These are phyloP conservation scores for Venturia pyrina DNA, from an alignment of 2,329 filamentous ascomycete species.

Conservation along the genomic window DNA sequence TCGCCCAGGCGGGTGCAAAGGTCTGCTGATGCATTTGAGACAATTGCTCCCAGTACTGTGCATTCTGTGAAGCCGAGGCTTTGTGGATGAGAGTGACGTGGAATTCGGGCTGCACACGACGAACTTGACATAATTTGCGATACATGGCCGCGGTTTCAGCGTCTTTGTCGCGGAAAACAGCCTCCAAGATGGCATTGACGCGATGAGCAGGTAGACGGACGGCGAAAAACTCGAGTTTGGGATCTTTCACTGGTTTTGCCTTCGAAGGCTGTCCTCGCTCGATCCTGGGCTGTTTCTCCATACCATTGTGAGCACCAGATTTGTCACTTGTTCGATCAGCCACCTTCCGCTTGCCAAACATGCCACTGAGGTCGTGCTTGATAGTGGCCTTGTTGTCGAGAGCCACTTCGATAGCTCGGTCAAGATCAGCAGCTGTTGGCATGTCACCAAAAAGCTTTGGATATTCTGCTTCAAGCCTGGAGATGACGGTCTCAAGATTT, in stretches of 20 bases:
- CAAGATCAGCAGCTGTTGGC: slow-evolving; percentile 64
- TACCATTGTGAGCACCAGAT: slow-evolving; percentile 17
- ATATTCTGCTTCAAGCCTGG: slow-evolving; percentile 61
- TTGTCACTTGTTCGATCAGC: slow-evolving; percentile 23
- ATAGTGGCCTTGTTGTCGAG: slow-evolving; percentile 62
- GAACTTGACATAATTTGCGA: slow-evolving; percentile 59
- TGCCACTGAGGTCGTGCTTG: slow-evolving; percentile 62
- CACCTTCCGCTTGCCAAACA: slow-evolving; percentile 35
- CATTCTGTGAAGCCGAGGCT: slow-evolving; percentile 47
- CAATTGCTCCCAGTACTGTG: slow-evolving; percentile 70
- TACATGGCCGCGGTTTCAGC: slow-evolving; percentile 57
- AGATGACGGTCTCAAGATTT: slow-evolving; percentile 75
- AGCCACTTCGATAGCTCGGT: slow-evolving; percentile 66
- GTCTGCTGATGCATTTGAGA: slow-evolving; percentile 42
- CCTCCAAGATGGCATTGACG: slow-evolving; percentile 52
- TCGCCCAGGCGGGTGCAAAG: slow-evolving; percentile 29
- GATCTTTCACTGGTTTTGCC: slow-evolving; percentile 23
- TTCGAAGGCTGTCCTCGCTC: slow-evolving; percentile 16
- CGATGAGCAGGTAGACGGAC: slow-evolving; percentile 44
- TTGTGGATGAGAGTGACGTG: slow-evolving; percentile 92
- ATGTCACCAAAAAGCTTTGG: slow-evolving; percentile 64
- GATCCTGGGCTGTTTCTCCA: slow-evolving; percentile 22
- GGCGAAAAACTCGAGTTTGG: slow-evolving; percentile 54
- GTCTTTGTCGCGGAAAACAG: slow-evolving; percentile 52
- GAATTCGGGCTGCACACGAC: slow-evolving; percentile 74